These are phyloP conservation scores for Stagonosporopsis vannaccii DNA, from an alignment of 2,329 filamentous ascomycete species.

Conservation along the genomic window DNA sequence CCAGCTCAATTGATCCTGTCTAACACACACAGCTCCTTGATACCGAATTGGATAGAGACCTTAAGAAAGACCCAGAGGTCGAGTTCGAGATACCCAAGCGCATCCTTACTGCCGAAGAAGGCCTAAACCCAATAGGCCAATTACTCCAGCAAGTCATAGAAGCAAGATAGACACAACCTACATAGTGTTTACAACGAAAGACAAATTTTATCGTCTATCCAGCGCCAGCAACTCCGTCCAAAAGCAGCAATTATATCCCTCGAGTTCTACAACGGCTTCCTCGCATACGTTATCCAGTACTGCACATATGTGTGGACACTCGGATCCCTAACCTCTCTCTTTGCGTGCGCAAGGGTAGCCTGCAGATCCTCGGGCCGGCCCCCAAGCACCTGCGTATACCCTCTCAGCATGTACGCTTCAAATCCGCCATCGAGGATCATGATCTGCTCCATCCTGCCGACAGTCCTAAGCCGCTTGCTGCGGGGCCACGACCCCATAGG, in stretches of 20 bases:
- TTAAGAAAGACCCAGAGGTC: conserved; percentile 86
- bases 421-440: conserved; percentile 36
- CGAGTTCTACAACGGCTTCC: not conserved
- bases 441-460: conserved; percentile 30
- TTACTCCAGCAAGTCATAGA: conserved; percentile 44
- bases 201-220: not conserved
- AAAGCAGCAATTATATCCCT: not conserved
- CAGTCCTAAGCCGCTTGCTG: conserved; percentile 29
- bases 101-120: conserved; percentile 66
- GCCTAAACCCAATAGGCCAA: conserved; percentile 39
- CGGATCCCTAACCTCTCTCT: conserved; percentile 31
- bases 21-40: conserved; percentile 71
- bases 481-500: conserved; percentile 41
- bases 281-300: conserved; percentile 32
- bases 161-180: conserved; percentile 24
- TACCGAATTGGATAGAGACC: conserved; percentile 79
- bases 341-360: conserved; percentile 27
- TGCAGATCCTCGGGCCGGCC: conserved; percentile 26
- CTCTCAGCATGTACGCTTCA: conserved; percentile 34
- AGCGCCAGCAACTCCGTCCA: conserved; percentile 2
- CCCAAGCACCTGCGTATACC: conserved; percentile 27
- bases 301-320: conserved; percentile 34
- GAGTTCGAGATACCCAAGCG: conserved; percentile 94
- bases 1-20: not conserved
- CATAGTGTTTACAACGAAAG: conserved; percentile 1